Conservation (phyloP, 1,284 basidiomycete species). For the Leccinum angustisporum region DNA sequence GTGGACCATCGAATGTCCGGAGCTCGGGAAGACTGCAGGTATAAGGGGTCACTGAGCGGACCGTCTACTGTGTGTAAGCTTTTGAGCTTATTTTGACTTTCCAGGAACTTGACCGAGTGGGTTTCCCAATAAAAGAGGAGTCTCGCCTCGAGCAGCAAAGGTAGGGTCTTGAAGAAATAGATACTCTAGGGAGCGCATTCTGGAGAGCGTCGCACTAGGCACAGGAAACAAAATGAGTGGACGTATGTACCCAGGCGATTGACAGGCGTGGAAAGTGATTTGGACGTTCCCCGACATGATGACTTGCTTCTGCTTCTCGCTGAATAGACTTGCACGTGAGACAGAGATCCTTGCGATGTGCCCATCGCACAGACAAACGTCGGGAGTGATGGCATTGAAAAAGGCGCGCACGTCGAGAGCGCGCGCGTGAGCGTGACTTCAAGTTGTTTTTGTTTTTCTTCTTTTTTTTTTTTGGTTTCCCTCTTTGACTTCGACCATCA, state of each 20-base stretch:
- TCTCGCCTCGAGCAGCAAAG: conserved; percentile 26
- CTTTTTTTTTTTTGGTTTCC: conserved; percentile 1
- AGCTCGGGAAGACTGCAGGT: conserved; percentile 31
- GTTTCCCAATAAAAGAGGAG: conserved; percentile 30
- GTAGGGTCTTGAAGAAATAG: conserved; percentile 33
- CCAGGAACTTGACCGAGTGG: conserved; percentile 34
- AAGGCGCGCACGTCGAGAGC: neutral
- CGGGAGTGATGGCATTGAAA: conserved; percentile 27
- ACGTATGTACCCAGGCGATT: conserved; percentile 31
- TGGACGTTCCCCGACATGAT: conserved; percentile 26
- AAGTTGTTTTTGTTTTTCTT: neutral
- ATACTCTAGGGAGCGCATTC: conserved; percentile 28
- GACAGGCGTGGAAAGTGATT: conserved; percentile 27
- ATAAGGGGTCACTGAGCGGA: conserved; percentile 23
- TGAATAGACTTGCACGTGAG: conserved; percentile 29
- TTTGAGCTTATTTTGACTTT: conserved; percentile 35
- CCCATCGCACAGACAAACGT: conserved; percentile 30
- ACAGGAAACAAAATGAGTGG: conserved; percentile 27
- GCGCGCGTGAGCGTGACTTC: neutral
- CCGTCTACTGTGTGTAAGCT: conserved; percentile 21
- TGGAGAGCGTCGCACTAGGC: too few relatives aligned
- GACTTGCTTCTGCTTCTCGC: conserved; percentile 28
- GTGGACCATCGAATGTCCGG: conserved; percentile 30
- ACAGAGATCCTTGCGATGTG: conserved; percentile 31
- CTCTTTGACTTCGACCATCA: conserved; percentile 5